phyloP scores from a whole-genome alignment of 306 rosid species.

The Clitoria ternatea region DNA sequence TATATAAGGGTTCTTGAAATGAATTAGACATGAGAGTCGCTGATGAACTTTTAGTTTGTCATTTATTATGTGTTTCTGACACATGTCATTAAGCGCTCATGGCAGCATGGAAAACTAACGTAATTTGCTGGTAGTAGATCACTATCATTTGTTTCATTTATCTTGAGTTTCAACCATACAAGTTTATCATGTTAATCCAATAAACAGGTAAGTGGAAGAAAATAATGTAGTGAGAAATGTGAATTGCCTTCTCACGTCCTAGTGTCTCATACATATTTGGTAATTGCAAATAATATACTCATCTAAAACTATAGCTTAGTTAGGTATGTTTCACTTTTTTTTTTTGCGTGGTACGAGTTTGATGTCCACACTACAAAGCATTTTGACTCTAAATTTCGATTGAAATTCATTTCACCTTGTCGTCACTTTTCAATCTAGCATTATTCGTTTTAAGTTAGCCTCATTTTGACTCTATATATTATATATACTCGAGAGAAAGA shows the following conservation, averaged over 20 bases:
- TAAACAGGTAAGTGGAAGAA: not conserved
- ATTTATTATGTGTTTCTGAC: not conserved
- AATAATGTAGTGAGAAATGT: not conserved
- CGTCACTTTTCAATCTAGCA: not conserved
- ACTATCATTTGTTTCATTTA: not conserved
- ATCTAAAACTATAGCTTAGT: constrained; percentile 11
- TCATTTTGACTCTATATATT: too few relatives aligned
- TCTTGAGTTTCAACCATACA: not conserved
- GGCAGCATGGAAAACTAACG: constrained; percentile 7
- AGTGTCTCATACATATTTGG: not conserved
- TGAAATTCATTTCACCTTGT: not conserved
- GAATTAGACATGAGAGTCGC: constrained; percentile 25
- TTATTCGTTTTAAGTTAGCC: not conserved
- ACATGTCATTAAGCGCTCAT: constrained; percentile 3
- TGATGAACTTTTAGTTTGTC: not conserved
- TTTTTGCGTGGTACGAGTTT: not conserved
- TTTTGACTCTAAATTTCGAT: not conserved
- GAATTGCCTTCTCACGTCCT: not conserved
- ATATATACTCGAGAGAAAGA: too few relatives aligned
- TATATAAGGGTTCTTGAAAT: not conserved
- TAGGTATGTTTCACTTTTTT: not conserved
- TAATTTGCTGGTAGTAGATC: constrained; percentile 21
- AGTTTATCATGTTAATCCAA: not conserved
- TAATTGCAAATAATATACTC: not conserved
- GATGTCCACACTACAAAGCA: not conserved